Evolutionary conservation across 1,284 basidiomycete species (phyloP).

Genomic region (Tilletia indica): DNA sequence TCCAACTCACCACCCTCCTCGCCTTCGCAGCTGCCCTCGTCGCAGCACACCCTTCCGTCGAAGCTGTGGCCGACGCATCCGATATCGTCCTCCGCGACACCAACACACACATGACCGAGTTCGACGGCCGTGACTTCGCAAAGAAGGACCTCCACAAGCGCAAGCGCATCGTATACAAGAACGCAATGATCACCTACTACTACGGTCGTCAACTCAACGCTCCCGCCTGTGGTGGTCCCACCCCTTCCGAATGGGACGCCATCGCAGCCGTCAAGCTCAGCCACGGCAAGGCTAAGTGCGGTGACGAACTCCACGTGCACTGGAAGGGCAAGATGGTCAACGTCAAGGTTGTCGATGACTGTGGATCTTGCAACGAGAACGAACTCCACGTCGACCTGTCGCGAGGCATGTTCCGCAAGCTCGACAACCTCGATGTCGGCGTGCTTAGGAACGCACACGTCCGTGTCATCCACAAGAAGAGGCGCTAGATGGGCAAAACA

Average conservation of each 20-base stretch:
- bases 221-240: conserved; percentile 15
- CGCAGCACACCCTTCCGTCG: conserved; percentile 8
- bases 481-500: not conserved
- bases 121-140: conserved; percentile 6
- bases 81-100: not conserved
- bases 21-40: not conserved
- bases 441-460: conserved; percentile 2
- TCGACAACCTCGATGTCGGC: conserved; percentile 18
- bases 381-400: conserved; percentile 15
- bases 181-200: conserved; percentile 13
- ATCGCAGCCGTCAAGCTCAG: conserved; percentile 17
- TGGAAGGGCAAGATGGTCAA: conserved; percentile 14
- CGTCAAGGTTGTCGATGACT: conserved; percentile 17
- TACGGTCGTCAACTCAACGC: conserved; percentile 16
- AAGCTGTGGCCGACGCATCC: not conserved
- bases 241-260: conserved; percentile 5
- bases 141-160: conserved; percentile 16
- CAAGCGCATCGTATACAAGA: conserved; percentile 13
- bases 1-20: not conserved
- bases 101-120: not conserved
- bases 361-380: conserved; percentile 2
- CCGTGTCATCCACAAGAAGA: conserved; percentile 11
- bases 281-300: conserved; percentile 6
- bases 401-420: conserved; percentile 13
- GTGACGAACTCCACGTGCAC: conserved; percentile 14